Conservation (phyloP, 352 stramenopile genomes). For the Phytophthora pluvialis region DNA sequence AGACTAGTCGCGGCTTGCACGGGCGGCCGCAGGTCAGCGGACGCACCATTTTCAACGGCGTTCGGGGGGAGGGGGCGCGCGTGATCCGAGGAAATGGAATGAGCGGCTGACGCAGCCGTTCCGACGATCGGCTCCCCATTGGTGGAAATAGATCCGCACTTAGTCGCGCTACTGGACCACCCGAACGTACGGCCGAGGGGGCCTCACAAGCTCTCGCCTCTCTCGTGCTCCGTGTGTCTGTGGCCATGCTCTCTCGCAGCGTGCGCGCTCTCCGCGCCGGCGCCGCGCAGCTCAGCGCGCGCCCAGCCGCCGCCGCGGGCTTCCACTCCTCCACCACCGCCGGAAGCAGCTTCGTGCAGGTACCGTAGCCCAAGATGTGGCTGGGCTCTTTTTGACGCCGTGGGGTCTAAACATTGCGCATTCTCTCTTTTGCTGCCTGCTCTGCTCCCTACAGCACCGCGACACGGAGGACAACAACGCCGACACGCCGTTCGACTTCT, state of each 20-base stretch:
- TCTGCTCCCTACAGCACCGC: conserved; percentile 80
- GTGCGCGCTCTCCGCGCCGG: conserved; percentile 51
- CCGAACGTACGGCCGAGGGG: conserved; percentile 12
- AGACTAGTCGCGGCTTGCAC: conserved; percentile 5
- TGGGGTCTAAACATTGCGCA: no score
- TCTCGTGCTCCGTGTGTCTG: no score
- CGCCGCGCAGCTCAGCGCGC: conserved; percentile 36
- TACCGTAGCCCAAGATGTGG: conserved; percentile 24
- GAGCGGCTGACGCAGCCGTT: conserved; percentile 4
- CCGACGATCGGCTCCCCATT: background rate
- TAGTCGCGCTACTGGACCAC: no score
- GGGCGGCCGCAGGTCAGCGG: background rate
- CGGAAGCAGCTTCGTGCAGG: conserved; percentile 47
- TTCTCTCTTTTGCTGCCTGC: no score
- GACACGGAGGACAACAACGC: conserved; percentile 97
- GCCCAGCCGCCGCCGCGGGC: conserved; percentile 12
- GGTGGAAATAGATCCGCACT: no score
- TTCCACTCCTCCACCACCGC: conserved; percentile 62
- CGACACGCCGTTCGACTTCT: conserved; percentile 98
- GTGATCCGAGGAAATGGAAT: conserved; percentile 25
- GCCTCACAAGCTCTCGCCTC: conserved; percentile 25
- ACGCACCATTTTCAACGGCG: conserved; percentile 39
- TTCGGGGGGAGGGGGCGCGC: conserved; percentile 4
- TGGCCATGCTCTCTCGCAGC: conserved; percentile 66
- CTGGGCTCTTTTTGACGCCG: background rate